A percentile compares a stretch with the other conserved stretches of the same genome.
Evolutionary conservation across 2,329 filamentous ascomycete genomes (phyloP).

Genomic region (Colletotrichum godetiae): DNA sequence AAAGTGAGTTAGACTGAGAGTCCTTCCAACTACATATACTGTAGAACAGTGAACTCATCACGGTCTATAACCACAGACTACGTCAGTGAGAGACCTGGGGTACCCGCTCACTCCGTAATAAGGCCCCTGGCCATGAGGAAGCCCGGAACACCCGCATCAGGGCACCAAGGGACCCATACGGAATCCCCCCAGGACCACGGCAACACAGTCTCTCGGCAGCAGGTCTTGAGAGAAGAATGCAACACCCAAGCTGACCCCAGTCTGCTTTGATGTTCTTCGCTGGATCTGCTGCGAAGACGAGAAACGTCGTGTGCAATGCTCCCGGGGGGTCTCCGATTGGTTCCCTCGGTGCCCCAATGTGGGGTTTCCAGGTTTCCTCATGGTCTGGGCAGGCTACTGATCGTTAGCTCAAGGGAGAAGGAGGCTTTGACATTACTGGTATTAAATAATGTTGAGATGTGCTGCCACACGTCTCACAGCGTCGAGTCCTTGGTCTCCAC

Average conservation of each 20-base stretch:
- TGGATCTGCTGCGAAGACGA: not conserved
- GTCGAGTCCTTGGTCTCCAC: not conserved
- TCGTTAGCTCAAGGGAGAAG: not conserved
- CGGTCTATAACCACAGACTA: not conserved
- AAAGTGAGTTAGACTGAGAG: not conserved
- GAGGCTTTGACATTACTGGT: not conserved
- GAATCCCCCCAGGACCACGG: not conserved
- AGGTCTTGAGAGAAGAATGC: not conserved
- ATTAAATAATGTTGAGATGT: fast-evolving
- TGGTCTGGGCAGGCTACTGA: not conserved
- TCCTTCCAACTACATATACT: not conserved
- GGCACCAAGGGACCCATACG: not conserved
- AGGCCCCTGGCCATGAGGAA: not conserved
- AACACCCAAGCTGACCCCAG: not conserved
- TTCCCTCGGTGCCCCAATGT: not conserved
- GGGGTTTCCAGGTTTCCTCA: not conserved
- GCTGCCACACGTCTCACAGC: not conserved
- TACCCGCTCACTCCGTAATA: not conserved
- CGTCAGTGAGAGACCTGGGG: not conserved
- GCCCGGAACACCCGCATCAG: not conserved
- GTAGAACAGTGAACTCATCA: not conserved
- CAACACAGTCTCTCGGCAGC: not conserved
- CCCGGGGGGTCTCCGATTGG: not conserved
- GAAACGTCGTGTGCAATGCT: not conserved
- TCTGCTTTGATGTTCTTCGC: not conserved